phyloP scores from a whole-genome alignment of 495 filamentous ascomycete genomes.

The Aspergillus hancockii region DNA sequence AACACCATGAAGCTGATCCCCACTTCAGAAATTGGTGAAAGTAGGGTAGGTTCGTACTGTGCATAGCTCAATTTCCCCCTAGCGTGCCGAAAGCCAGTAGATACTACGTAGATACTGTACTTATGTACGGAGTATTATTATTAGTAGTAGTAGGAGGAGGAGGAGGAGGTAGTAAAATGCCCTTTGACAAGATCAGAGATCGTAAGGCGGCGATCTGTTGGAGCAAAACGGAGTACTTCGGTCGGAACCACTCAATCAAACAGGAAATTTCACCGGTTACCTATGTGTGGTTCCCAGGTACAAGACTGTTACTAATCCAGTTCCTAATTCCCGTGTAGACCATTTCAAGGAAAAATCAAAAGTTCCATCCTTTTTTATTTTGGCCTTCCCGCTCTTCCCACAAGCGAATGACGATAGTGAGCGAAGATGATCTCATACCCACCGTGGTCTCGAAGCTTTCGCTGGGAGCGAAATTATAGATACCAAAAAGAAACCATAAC shows the following conservation, averaged over 20 bases:
- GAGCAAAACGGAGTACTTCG: neutral
- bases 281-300: neutral
- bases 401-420: conserved; percentile 6
- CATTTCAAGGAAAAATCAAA: neutral
- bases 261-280: neutral
- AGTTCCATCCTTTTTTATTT: neutral
- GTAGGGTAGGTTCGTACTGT: neutral
- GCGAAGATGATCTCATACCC: neutral
- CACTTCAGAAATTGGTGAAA: neutral
- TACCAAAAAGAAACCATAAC: neutral
- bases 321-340: neutral
- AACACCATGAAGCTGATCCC: neutral
- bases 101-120: too few species aligned
- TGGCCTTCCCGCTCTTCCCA: neutral
- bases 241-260: neutral
- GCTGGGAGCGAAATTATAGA: neutral
- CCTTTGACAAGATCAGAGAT: neutral
- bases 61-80: neutral
- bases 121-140: too few species aligned
- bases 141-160: too few species aligned
- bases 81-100: neutral
- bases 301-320: neutral
- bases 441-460: neutral
- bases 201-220: neutral
- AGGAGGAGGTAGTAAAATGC: too few species aligned